Conservation (phyloP, 371 early-diverging fungal species). For the Mucor racemosus region DNA sequence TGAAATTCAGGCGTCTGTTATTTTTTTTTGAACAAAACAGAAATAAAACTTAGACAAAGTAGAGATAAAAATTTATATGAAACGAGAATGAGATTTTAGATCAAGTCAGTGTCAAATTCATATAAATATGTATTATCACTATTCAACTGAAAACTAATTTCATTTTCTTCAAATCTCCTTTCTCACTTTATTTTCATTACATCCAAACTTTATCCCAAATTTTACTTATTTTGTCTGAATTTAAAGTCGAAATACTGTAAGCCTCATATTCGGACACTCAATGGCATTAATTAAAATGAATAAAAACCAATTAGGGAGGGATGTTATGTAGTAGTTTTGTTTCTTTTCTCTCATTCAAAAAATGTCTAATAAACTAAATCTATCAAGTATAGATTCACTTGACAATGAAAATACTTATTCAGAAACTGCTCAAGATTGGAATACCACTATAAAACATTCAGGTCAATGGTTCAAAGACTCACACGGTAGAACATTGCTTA, state of each 20-base stretch:
- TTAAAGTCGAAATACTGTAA: neutral
- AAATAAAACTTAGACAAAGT: too few species aligned
- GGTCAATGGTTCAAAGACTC: slow-evolving; percentile 61
- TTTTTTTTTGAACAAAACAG: too few species aligned
- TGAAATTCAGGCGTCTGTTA: too few species aligned
- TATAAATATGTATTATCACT: too few species aligned
- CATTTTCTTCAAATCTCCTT: too few species aligned
- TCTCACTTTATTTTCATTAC: too few species aligned
- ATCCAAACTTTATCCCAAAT: too few species aligned
- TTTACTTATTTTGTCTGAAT: too few species aligned
- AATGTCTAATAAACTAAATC: neutral
- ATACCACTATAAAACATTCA: slow-evolving; percentile 23
- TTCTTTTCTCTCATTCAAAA: neutral
- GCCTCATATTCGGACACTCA: slow-evolving; percentile 7
- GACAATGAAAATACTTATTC: slow-evolving; percentile 2
- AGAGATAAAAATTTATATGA: too few species aligned
- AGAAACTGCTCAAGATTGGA: slow-evolving; percentile 36
- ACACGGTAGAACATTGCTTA: slow-evolving; percentile 53
- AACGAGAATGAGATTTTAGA: too few species aligned
- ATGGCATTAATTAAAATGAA: slow-evolving; percentile 8
- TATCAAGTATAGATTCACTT: slow-evolving; percentile 9
- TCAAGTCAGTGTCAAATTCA: too few species aligned
- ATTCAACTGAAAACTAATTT: too few species aligned
- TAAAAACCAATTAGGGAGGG: slow-evolving; percentile 1
- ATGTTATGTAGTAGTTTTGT: neutral